Base-by-base conservation (phyloP, 108 stramenopile genomes). In the Halocafeteria seosinensis region DNA sequence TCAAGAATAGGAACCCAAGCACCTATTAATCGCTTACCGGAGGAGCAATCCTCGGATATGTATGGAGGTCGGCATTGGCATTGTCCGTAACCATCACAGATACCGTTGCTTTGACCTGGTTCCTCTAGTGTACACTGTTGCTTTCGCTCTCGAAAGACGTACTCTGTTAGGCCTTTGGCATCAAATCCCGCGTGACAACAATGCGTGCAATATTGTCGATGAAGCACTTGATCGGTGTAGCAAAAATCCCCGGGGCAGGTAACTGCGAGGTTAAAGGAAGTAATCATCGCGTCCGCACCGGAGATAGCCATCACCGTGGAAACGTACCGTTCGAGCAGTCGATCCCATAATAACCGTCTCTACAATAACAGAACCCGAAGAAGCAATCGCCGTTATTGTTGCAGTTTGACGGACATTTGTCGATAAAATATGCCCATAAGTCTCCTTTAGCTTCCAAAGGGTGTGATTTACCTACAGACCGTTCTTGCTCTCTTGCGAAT, bases 51-150 rank as follows among this genome's bases (percentile, higher is more conserved):
- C 37, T 83, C 81, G 8, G 79, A 79, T 23, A 89, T 73, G 66
- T 81, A 89, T 8, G 88, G 88, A 35, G 88, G 88, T 25, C 82
- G 79, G 70, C 88, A 89, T 68, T 86, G 85, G 63, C 86, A 85
- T 3, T 79, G 75, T 11, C 87, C 88, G 68, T 82, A 89, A 5
- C 88, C 85, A 68, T 89, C 84, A 68, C 88, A 89, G 42, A 87
- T 82, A 37, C 88, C 88, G 62, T 89, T 72, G 0, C 73, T 73
- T 28, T 75, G 69, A 24, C 86, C 86, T 0, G 84, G 78, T 34
- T 76, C 67, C 29, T 72, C 65, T 3, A 38, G 34, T 13, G 73
- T 70, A 65, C 88, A 89, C 21, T 73, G 71, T 12, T 72, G 35
- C 69, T 85, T 82, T 58, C 64, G 53, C 11, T 79, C 75, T 38